Conservation (phyloP, 345 rosid species). For the Corymbia maculata region DNA sequence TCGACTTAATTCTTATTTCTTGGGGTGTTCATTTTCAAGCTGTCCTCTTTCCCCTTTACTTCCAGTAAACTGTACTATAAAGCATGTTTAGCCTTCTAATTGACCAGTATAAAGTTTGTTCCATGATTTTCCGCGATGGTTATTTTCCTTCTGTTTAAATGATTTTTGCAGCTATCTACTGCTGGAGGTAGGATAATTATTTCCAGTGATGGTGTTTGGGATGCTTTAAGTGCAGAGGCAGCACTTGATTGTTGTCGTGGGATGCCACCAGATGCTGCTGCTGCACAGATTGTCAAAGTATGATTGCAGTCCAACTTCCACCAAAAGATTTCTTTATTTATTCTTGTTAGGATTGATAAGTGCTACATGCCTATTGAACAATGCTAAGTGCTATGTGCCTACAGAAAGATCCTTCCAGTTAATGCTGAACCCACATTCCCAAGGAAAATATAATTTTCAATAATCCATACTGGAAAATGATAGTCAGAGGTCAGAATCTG, state of each 20-base stretch:
- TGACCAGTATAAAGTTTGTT: background rate
- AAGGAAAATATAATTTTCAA: background rate
- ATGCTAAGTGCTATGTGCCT: background rate
- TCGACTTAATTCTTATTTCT: background rate
- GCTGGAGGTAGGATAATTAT: constrained; percentile 88
- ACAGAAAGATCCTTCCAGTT: background rate
- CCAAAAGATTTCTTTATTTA: background rate
- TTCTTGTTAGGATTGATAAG: background rate
- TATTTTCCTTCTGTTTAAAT: background rate
- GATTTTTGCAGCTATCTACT: constrained; percentile 63
- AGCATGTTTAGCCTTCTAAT: background rate
- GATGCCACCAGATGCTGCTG: constrained; percentile 82
- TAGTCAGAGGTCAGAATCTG: background rate
- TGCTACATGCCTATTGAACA: background rate
- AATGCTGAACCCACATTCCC: background rate
- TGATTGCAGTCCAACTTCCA: background rate
- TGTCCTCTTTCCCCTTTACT: background rate
- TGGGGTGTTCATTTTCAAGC: background rate
- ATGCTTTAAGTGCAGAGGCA: constrained; percentile 69
- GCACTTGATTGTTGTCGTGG: constrained; percentile 93
- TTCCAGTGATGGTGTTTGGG: constrained; percentile 99
- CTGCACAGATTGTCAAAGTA: constrained; percentile 91
- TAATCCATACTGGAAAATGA: background rate
- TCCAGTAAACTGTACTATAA: background rate
- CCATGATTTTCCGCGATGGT: background rate